Percentiles rank a stretch among this genome's conserved stretches.
phyloP scores from a whole-genome alignment of 192 early-diverging fungal genomes.

The Paraglomus occultum region DNA sequence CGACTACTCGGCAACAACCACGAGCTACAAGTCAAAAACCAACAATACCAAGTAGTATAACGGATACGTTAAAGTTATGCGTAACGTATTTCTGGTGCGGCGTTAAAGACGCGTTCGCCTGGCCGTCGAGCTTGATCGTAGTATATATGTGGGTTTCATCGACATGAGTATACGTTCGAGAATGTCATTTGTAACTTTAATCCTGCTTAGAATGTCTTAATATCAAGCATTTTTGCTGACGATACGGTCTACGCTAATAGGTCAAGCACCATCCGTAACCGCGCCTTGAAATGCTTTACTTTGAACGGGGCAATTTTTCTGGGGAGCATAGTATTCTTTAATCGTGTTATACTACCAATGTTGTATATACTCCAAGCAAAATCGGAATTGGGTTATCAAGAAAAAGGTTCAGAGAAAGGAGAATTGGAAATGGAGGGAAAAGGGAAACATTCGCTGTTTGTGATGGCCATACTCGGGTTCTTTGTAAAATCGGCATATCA shows the following conservation, averaged over 20 bases:
- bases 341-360: constrained; percentile 35
- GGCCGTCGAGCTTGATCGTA: constrained; percentile 43
- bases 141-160: constrained; percentile 43
- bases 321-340: constrained; percentile 49
- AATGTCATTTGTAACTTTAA: too few relatives aligned
- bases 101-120: constrained; percentile 41
- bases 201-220: not conserved
- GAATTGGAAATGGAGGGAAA: not conserved
- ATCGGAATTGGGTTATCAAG: not conserved
- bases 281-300: constrained; percentile 43
- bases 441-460: constrained; percentile 3
- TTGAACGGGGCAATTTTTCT: constrained; percentile 56
- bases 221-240: not conserved
- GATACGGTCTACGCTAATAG: constrained; percentile 26
- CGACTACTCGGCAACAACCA: too few relatives aligned
- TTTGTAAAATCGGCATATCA: constrained; percentile 33
- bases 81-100: constrained; percentile 16
- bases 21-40: too few relatives aligned
- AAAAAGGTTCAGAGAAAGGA: not conserved
- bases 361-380: constrained; percentile 14
- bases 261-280: constrained; percentile 45
- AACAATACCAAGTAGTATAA: not conserved
- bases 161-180: too few relatives aligned
- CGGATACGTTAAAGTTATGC: constrained; percentile 18
- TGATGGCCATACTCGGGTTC: constrained; percentile 20